Base-by-base conservation (phyloP, 805 yeast genomes). In the Ogataea saltuana region DNA sequence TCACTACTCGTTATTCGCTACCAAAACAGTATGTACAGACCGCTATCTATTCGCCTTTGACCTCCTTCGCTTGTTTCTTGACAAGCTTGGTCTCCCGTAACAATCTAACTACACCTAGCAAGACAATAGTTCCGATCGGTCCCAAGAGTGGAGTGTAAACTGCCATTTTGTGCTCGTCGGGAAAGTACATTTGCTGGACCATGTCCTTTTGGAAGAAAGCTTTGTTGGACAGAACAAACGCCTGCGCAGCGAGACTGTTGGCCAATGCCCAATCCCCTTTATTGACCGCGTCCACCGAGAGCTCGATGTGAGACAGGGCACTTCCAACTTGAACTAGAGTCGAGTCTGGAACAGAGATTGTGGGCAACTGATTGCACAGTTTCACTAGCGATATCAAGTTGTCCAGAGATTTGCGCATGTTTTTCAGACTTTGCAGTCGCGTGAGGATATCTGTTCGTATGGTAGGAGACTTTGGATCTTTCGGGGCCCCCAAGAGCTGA, bases 161-260 rank as follows among this genome's bases (percentile, higher is more conserved):
- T 0, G 99, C 98, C 57, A 93, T 72, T 62, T 88, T 90, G 60
- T 91, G 99, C 62, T 91, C 97, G 50, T 86, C 91, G 0, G 99
- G 98, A 71, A 90, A 88, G 63, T 86, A 89, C 43, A 85, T 88
- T 60, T 91, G 97, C 57, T 88, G 95, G 21, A 93, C 88, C 97
- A 93, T 91, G 61, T 85, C 90, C 54, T 87, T 86, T 54, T 91
- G 95, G 62, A 91, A 91, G 56, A 91, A 91, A 0, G 98, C 97
- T 34, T 70, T 70, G 51, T 81, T 75, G 0, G 97, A 85, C 34
- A 73, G 65, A 11, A 67, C 57, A 32, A 81, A 69, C 0, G 95
- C 87, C n/a, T 60, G 54, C 11, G 83, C 74, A 1, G 80, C 71
- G 12, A 41, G 33, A 6, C 52, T 32, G 12, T 77, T 70, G 1